Conservation (phyloP, 768 basidiomycete genomes). For the Hypsizygus marmoreus region DNA sequence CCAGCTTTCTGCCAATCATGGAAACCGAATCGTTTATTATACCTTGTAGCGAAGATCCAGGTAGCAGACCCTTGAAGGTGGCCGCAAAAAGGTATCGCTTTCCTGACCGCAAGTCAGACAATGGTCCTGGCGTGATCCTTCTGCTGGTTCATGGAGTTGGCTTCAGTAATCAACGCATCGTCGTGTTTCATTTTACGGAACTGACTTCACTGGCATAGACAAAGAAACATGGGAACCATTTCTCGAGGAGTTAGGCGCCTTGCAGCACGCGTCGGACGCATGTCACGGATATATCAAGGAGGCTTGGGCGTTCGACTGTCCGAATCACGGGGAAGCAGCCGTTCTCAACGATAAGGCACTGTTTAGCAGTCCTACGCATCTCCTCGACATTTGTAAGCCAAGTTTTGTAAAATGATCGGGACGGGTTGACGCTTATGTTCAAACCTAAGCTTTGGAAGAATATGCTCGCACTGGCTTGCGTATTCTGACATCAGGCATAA, state of each 20-base stretch:
- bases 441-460: no score
- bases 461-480: no score
- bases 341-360: slow-evolving; percentile 26
- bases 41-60: background rate
- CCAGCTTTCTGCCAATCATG: background rate
- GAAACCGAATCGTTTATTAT: background rate
- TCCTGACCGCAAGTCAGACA: background rate
- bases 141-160: slow-evolving; percentile 3
- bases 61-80: background rate
- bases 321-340: slow-evolving; percentile 31
- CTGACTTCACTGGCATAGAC: background rate
- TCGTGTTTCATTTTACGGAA: background rate
- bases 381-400: slow-evolving; percentile 19
- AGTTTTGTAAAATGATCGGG: no score
- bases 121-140: background rate
- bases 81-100: slow-evolving; percentile 1
- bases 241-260: background rate
- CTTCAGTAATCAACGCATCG: background rate
- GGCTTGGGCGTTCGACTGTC: slow-evolving; percentile 32
- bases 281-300: slow-evolving; percentile 19
- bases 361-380: slow-evolving; percentile 6
- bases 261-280: background rate
- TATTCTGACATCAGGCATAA: slow-evolving; percentile 1
- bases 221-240: slow-evolving; percentile 11
- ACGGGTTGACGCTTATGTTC: no score